Conservation (phyloP, 164 flowering plant species). For the Vitis riparia region DNA sequence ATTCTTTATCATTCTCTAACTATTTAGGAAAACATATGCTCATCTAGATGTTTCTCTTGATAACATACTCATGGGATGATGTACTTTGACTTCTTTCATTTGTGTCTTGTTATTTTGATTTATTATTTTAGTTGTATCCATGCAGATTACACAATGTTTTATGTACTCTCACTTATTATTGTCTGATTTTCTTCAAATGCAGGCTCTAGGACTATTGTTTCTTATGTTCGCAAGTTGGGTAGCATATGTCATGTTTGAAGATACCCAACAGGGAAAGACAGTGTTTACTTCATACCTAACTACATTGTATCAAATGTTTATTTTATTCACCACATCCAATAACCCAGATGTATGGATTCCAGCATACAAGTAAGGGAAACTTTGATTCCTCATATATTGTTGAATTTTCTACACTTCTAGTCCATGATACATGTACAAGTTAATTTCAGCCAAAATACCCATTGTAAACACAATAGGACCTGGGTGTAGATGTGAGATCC, state of each 20-base stretch:
- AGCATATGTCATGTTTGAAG: slow-evolving; percentile 95
- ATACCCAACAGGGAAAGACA: slow-evolving; percentile 67
- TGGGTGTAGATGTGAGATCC: too few relatives aligned
- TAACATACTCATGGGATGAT: neutral
- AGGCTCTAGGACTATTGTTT: slow-evolving; percentile 82
- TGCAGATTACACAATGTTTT: neutral
- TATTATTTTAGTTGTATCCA: neutral
- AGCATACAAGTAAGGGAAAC: slow-evolving; percentile 85
- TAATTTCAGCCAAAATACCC: too few relatives aligned
- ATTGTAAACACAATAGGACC: too few relatives aligned
- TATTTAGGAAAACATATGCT: neutral
- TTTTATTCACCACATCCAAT: slow-evolving; percentile 94
- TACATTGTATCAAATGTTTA: slow-evolving; percentile 88
- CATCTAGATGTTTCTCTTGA: neutral
- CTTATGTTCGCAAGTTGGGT: slow-evolving; percentile 90
- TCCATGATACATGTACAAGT: neutral
- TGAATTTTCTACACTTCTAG: neutral
- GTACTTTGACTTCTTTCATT: neutral
- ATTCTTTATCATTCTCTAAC: neutral
- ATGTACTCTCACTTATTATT: neutral
- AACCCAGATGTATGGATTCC: slow-evolving; percentile 99
- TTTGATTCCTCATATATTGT: slow-evolving; percentile 6
- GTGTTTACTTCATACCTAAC: slow-evolving; percentile 73
- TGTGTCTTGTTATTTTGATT: neutral
- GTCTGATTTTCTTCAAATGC: slow-evolving; percentile 28